Conservation (phyloP, 768 basidiomycete species). For the Hygrophoropsis aurantiaca region DNA sequence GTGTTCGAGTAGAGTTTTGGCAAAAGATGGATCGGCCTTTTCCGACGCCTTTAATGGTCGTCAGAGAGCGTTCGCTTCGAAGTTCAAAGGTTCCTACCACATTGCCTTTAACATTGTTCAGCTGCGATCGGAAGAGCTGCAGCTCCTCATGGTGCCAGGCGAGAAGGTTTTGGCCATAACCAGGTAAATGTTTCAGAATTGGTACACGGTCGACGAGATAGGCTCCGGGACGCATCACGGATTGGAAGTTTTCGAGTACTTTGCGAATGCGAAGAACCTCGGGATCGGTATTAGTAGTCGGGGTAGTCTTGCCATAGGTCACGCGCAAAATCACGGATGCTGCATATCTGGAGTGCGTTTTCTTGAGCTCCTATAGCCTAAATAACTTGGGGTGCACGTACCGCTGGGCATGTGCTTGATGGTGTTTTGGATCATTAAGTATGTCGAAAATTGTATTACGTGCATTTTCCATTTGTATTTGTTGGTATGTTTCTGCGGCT, state of each 20-base stretch:
- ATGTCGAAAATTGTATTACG: slow-evolving; percentile 25
- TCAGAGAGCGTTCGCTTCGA: too few relatives aligned
- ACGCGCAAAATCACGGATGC: slow-evolving; percentile 20
- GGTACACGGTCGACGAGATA: slow-evolving; percentile 36
- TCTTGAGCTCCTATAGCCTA: neutral
- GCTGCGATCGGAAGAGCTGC: slow-evolving; percentile 47
- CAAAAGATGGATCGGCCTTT: slow-evolving; percentile 38
- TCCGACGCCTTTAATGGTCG: slow-evolving; percentile 8
- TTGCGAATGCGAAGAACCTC: slow-evolving; percentile 16
- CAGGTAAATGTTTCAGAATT: slow-evolving; percentile 46
- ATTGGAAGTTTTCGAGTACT: slow-evolving; percentile 21
- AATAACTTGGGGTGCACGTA: slow-evolving; percentile 31
- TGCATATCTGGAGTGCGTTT: slow-evolving; percentile 18
- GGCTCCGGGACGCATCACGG: slow-evolving; percentile 28
- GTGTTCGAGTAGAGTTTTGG: slow-evolving; percentile 51
- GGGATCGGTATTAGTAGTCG: slow-evolving; percentile 20
- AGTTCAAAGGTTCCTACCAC: slow-evolving; percentile 31
- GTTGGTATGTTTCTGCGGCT: slow-evolving; percentile 41
- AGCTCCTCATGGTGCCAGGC: slow-evolving; percentile 52
- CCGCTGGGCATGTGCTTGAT: slow-evolving; percentile 48
- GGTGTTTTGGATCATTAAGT: slow-evolving; percentile 28
- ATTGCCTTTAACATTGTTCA: slow-evolving; percentile 42
- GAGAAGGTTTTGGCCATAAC: slow-evolving; percentile 52
- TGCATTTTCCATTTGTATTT: slow-evolving; percentile 38
- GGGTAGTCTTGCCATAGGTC: slow-evolving; percentile 22